These are phyloP conservation scores for Arctostaphylos glauca DNA, from an alignment of 148 eudicot genomes.

Conservation along the genomic window DNA sequence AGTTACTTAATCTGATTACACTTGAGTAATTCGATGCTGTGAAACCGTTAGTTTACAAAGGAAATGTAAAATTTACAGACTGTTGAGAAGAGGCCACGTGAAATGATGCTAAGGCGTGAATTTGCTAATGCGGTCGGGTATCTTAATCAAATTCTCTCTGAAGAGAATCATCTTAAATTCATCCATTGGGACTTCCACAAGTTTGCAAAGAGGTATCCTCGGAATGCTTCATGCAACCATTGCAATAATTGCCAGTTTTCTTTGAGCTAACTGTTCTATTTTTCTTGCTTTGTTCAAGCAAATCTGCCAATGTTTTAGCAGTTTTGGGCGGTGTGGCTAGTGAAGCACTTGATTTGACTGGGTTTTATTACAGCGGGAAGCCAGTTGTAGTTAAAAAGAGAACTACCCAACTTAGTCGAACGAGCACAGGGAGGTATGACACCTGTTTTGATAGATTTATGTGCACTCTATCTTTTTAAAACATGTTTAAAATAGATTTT, in stretches of 20 bases:
- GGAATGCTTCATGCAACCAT: conserved; percentile 21
- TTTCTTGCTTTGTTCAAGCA: conserved; percentile 51
- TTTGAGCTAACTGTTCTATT: conserved; percentile 25
- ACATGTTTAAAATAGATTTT: conserved; percentile 5
- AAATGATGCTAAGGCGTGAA: conserved; percentile 97
- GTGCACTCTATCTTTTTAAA: neutral
- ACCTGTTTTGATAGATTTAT: neutral
- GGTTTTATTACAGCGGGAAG: conserved; percentile 92
- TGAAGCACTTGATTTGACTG: conserved; percentile 91
- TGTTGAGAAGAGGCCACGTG: conserved; percentile 94
- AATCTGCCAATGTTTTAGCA: conserved; percentile 92
- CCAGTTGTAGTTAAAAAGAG: conserved; percentile 56
- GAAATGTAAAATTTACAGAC: conserved; percentile 52
- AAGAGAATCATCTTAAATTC: conserved; percentile 74
- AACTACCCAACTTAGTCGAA: conserved; percentile 56
- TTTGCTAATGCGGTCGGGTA: conserved; percentile 94
- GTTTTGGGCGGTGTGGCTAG: conserved; percentile 91
- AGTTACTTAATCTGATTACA: neutral
- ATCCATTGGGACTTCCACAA: conserved; percentile 98
- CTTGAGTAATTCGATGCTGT: neutral
- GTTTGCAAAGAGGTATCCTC: conserved; percentile 86
- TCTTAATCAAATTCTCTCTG: conserved; percentile 77
- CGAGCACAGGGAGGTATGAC: conserved; percentile 63
- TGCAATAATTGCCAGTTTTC: conserved; percentile 8
- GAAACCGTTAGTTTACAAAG: neutral